phyloP scores from a whole-genome alignment of 1,284 basidiomycete genomes.

The Ustilago xerochloae region DNA sequence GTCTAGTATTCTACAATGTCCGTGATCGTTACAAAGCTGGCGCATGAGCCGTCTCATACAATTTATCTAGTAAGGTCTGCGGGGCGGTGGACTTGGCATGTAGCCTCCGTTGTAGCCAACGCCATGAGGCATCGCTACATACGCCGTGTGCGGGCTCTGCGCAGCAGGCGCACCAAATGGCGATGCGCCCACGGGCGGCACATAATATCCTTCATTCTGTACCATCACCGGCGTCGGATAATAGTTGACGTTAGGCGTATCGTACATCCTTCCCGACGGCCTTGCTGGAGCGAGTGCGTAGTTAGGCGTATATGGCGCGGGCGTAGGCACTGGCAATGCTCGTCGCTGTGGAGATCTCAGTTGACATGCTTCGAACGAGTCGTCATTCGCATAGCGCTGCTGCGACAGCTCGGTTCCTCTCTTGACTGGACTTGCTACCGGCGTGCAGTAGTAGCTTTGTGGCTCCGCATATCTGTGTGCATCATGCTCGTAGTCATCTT shows the following conservation, averaged over 20 bases:
- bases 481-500: not conserved
- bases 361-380: slow-evolving; percentile 20
- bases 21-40: not conserved
- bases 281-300: slow-evolving; percentile 4
- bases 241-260: slow-evolving; percentile 40
- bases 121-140: not conserved
- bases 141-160: not conserved
- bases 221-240: slow-evolving; percentile 28
- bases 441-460: slow-evolving; percentile 11
- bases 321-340: slow-evolving; percentile 7
- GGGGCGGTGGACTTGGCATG: slow-evolving; percentile 6
- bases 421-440: slow-evolving; percentile 15
- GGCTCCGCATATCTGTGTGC: slow-evolving; percentile 1
- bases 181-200: not conserved
- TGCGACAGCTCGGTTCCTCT: not conserved
- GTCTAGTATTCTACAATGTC: not conserved
- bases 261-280: slow-evolving; percentile 35
- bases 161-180: not conserved
- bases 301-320: slow-evolving; percentile 34
- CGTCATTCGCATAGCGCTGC: not conserved
- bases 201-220: slow-evolving; percentile 7
- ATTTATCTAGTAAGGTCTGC: not conserved
- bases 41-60: not conserved
- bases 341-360: slow-evolving; percentile 25
- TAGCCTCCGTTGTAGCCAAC: slow-evolving; percentile 5